phyloP scores from a whole-genome alignment of 1,284 basidiomycete genomes.

The Meira miltonrushii region DNA sequence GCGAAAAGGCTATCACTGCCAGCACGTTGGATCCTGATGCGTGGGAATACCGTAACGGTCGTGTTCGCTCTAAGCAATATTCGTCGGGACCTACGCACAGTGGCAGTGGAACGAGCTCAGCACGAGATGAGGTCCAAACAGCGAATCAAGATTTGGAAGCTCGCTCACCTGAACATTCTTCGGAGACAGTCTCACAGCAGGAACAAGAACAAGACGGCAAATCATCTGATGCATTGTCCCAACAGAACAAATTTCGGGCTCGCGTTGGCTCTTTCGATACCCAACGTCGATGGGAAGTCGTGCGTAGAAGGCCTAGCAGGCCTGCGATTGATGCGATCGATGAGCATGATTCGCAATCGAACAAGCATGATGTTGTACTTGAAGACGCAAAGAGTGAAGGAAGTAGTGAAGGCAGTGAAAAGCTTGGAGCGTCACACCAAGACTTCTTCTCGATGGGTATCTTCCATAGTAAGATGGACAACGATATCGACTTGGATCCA shows the following conservation, averaged over 20 bases:
- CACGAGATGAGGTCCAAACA: not conserved
- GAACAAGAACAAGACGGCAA: not conserved
- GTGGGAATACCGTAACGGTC: slow-evolving; percentile 39
- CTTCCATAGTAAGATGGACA: slow-evolving; percentile 41
- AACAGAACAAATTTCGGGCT: not conserved
- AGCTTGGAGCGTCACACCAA: slow-evolving; percentile 35
- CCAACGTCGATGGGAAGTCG: not conserved
- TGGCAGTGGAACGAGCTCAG: not conserved
- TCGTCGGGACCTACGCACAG: slow-evolving; percentile 2
- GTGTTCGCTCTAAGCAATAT: slow-evolving; percentile 21
- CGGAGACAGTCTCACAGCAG: not conserved
- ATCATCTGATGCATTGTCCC: not conserved
- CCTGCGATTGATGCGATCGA: not conserved
- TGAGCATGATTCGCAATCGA: slow-evolving; percentile 22
- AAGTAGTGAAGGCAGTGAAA: slow-evolving; percentile 26
- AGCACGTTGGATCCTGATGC: slow-evolving; percentile 33
- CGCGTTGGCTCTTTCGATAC: not conserved
- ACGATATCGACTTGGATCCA: slow-evolving; percentile 30
- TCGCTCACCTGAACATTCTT: not conserved
- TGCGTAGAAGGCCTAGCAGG: not conserved
- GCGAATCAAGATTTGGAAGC: not conserved
- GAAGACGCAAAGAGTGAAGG: slow-evolving; percentile 13
- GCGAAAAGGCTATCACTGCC: slow-evolving; percentile 20
- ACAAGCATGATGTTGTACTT: slow-evolving; percentile 28
- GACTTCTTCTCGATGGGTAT: slow-evolving; percentile 40